Evolutionary conservation across 1,284 basidiomycete species (phyloP).

Genomic region (Ganoderma boninense): DNA sequence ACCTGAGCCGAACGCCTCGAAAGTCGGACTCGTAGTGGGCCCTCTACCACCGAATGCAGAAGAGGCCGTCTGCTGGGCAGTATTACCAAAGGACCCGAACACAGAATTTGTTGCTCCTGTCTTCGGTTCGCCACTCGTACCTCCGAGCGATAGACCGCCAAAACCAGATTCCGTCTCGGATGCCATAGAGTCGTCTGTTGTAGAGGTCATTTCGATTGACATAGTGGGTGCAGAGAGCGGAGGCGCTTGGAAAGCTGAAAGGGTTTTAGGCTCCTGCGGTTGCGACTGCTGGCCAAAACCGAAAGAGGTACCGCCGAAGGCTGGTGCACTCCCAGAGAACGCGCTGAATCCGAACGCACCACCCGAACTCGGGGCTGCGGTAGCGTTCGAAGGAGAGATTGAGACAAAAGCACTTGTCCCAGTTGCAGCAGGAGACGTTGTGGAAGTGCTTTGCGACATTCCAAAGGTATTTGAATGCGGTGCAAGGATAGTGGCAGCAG

Average conservation of each 20-base stretch:
- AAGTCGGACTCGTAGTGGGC: slow-evolving; percentile 22
- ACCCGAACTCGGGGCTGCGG: slow-evolving; percentile 5
- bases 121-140: slow-evolving; percentile 32
- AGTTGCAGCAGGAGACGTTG: slow-evolving; percentile 11
- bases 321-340: slow-evolving; percentile 36
- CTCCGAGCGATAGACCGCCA: slow-evolving; percentile 49
- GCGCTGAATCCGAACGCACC: slow-evolving; percentile 26
- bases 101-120: slow-evolving; percentile 36
- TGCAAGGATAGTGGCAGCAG: slow-evolving; percentile 2
- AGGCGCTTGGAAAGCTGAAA: slow-evolving; percentile 27
- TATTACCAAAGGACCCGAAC: slow-evolving; percentile 41
- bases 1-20: slow-evolving; percentile 37
- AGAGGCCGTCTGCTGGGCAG: slow-evolving; percentile 10
- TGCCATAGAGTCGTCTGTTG: slow-evolving; percentile 43
- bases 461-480: slow-evolving; percentile 3
- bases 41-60: slow-evolving; percentile 13
- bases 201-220: slow-evolving; percentile 48
- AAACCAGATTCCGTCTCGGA: slow-evolving; percentile 36
- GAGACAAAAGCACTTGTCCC: slow-evolving; percentile 21
- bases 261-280: slow-evolving; percentile 24
- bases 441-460: slow-evolving; percentile 15
- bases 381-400: slow-evolving; percentile 5
- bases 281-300: slow-evolving; percentile 20
- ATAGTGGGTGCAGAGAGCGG: slow-evolving; percentile 27
- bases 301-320: slow-evolving; percentile 33